These are phyloP conservation scores for Iberis amara DNA, from an alignment of 441 rosid genomes.

Conservation along the genomic window DNA sequence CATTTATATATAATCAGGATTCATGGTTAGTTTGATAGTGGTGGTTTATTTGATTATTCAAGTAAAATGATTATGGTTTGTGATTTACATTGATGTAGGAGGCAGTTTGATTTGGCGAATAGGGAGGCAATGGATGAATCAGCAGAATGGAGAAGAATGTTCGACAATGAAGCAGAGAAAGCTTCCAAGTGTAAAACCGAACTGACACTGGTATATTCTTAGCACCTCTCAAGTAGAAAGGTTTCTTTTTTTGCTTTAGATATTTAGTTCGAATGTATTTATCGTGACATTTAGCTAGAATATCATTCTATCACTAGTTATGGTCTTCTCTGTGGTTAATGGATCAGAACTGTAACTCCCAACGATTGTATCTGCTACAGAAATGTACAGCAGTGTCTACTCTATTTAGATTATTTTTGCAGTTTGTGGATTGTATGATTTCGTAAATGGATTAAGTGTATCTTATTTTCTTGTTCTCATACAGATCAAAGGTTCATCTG, in stretches of 20 bases:
- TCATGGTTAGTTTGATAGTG: background rate
- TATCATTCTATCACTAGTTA: background rate
- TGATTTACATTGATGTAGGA: constrained; percentile 41
- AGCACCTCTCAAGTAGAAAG: constrained; percentile 8
- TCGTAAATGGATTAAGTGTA: background rate
- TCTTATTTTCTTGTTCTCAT: constrained; percentile 16
- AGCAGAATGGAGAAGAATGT: constrained; percentile 85
- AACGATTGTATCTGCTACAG: background rate
- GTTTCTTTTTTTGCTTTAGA: background rate
- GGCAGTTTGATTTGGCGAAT: constrained; percentile 84
- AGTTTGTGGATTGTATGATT: background rate
- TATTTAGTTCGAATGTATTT: background rate
- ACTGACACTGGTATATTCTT: constrained; percentile 46
- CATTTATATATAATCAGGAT: background rate
- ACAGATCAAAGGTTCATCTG: constrained; percentile 52
- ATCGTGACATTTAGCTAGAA: constrained; percentile 3
- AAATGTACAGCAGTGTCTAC: background rate
- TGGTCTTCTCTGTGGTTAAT: background rate
- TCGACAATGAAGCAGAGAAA: constrained; percentile 60
- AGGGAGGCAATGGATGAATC: constrained; percentile 95
- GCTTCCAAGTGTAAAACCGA: constrained; percentile 57
- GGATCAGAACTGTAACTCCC: background rate
- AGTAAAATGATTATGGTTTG: constrained; percentile 9
- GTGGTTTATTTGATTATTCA: background rate
- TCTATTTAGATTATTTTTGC: background rate